Evolutionary conservation across 176 grass and related monocot genomes (phyloP), one percentile per base, ranked within the genome.

Genomic region (Bothriochloa decipiens): DNA sequence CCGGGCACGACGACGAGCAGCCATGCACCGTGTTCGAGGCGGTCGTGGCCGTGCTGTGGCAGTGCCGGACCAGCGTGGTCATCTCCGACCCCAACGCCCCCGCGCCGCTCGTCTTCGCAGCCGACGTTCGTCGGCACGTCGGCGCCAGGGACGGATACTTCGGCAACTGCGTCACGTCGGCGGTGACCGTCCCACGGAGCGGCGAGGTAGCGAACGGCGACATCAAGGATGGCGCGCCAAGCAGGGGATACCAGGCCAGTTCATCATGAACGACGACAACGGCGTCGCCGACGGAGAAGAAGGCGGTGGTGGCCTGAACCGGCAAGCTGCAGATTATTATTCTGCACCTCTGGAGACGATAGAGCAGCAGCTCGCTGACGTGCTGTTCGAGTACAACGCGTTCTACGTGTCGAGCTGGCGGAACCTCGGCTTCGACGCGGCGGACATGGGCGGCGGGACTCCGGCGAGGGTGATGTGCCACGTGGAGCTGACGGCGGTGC

Each of bases 401-500:
- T 25, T 84, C 15, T 50, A 16, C 13, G 41, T 76, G 12, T 23
- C 72, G 43, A 74, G 61, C 60, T 84, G 82, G 82, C 20, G 72
- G 40, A 75, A 76, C 41, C 28, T 84, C 3, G 82, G 70, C 20
- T 50, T 47, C 11, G 68, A 73, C 0, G 39, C 3, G 35, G 70
- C 62, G 9, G 81, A 83, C 70, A 65, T 64, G 8, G 81, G 81
- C 39, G 23, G 70, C 36, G 81, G 81, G 17, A 35, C 17, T 39
- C 55, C 81, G 9, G 40, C 50, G 11, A 8, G 55, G 55, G 39
- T 64, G 22, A 63, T 73, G 69, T 72, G 37, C 11, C 2, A 17
- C 5, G 11, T 47, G 26, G 40, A 28, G 23, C 8, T 13, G 8
- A 47, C 40, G 53, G 49, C 28, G 35, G 15, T 83, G 33, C 57